Conservation (phyloP, 768 basidiomycete genomes). For the Collybia sordida region DNA sequence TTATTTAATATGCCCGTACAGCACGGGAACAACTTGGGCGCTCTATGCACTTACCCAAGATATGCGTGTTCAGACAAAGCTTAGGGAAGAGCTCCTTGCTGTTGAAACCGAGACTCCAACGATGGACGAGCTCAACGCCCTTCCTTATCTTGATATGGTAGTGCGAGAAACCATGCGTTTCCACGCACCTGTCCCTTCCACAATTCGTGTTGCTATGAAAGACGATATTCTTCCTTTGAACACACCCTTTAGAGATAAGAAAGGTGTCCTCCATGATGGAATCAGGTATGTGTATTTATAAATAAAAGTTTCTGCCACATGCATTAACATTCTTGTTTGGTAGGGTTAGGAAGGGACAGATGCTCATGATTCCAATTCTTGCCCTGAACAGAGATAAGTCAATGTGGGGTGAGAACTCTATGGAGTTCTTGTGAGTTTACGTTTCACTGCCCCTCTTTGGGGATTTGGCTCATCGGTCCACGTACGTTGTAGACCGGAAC, state of each 20-base stretch:
- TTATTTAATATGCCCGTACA: slow-evolving; percentile 7
- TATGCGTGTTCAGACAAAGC: slow-evolving; percentile 47
- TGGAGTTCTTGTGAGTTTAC: slow-evolving; percentile 53
- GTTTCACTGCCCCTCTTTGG: slow-evolving; percentile 21
- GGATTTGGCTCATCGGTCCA: background rate
- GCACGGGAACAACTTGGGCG: slow-evolving; percentile 55
- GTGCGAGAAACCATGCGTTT: slow-evolving; percentile 60
- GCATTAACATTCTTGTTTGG: background rate
- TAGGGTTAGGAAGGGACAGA: slow-evolving; percentile 44
- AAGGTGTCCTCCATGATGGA: slow-evolving; percentile 38
- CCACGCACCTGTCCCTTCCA: slow-evolving; percentile 48
- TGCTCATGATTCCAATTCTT: slow-evolving; percentile 48
- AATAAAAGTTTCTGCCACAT: background rate
- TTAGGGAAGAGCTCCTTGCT: slow-evolving; percentile 56
- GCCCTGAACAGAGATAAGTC: slow-evolving; percentile 49
- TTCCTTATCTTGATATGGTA: slow-evolving; percentile 71
- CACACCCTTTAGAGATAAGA: slow-evolving; percentile 41
- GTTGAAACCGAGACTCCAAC: slow-evolving; percentile 56
- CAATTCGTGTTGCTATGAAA: slow-evolving; percentile 42
- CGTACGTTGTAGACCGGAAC: slow-evolving; percentile 58
- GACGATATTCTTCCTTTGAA: slow-evolving; percentile 55
- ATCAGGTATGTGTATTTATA: slow-evolving; percentile 31
- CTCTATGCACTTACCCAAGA: slow-evolving; percentile 53
- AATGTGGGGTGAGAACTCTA: slow-evolving; percentile 65
- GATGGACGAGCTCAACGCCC: slow-evolving; percentile 66